These are phyloP conservation scores for Lathyrus tuberosus DNA, from an alignment of 306 rosid species.

Conservation along the genomic window DNA sequence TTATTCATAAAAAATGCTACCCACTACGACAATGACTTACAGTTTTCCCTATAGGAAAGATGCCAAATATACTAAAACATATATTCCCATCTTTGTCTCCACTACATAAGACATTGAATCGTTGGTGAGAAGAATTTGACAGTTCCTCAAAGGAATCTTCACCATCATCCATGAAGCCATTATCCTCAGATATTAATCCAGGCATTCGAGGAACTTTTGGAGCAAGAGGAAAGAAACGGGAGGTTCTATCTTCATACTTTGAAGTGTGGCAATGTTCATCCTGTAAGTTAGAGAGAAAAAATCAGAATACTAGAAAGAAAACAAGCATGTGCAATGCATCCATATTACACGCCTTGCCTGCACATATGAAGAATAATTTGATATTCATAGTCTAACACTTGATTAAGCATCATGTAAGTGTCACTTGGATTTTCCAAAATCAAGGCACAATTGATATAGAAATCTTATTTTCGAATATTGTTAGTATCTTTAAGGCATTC, in stretches of 20 bases:
- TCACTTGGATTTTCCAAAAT: constrained; percentile 17
- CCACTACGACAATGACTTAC: constrained; percentile 55
- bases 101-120: constrained; percentile 84
- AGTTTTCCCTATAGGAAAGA: constrained; percentile 81
- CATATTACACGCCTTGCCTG: background rate
- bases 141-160: constrained; percentile 84
- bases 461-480: constrained; percentile 26
- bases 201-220: constrained; percentile 87
- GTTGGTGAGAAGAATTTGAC: constrained; percentile 85
- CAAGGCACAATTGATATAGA: constrained; percentile 7
- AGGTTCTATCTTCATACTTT: constrained; percentile 88
- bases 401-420: constrained; percentile 10
- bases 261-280: constrained; percentile 58
- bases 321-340: background rate
- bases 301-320: constrained; percentile 28
- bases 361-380: constrained; percentile 29
- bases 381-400: constrained; percentile 5
- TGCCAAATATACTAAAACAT: constrained; percentile 94
- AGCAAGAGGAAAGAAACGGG: constrained; percentile 92
- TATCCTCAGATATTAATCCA: constrained; percentile 90
- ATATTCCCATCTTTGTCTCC: constrained; percentile 90
- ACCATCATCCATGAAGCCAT: constrained; percentile 80
- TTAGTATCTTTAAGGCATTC: constrained; percentile 11
- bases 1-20: constrained; percentile 31
- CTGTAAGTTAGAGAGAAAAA: constrained; percentile 49